phyloP scores from a whole-genome alignment of 1,284 basidiomycete species.

The Leucoagaricus sp. region DNA sequence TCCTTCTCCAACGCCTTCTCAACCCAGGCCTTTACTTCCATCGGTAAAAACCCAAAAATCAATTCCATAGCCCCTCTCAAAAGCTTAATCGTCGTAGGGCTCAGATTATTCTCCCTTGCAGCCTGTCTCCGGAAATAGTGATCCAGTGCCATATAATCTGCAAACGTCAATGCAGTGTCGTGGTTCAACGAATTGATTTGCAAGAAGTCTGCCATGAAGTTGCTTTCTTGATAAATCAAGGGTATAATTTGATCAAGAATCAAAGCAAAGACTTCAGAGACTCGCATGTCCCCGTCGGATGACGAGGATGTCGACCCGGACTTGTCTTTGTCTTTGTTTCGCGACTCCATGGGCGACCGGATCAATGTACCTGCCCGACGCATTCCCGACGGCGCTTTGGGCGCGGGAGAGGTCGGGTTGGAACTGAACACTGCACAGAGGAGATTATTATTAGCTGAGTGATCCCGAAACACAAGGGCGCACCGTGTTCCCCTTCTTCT shows the following conservation, averaged over 20 bases:
- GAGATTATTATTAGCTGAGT: slow-evolving; percentile 6
- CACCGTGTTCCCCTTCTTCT: slow-evolving; percentile 72
- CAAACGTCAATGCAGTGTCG: slow-evolving; percentile 88
- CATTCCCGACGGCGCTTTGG: slow-evolving; percentile 57
- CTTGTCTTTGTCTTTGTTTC: slow-evolving; percentile 64
- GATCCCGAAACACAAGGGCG: slow-evolving; percentile 17
- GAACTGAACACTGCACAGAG: slow-evolving; percentile 52
- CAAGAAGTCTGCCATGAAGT: slow-evolving; percentile 90
- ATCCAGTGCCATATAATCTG: slow-evolving; percentile 94
- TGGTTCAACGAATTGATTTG: slow-evolving; percentile 63
- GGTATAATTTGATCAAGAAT: slow-evolving; percentile 80
- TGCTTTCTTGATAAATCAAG: slow-evolving; percentile 80
- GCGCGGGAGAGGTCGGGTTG: slow-evolving; percentile 39
- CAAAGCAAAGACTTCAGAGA: slow-evolving; percentile 67
- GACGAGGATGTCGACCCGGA: slow-evolving; percentile 14
- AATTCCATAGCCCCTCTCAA: slow-evolving; percentile 89
- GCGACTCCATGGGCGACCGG: slow-evolving; percentile 64
- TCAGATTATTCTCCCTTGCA: slow-evolving; percentile 67
- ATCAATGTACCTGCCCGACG: slow-evolving; percentile 78
- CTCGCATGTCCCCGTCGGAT: slow-evolving; percentile 10
- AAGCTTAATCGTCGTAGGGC: slow-evolving; percentile 74
- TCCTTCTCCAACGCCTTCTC: slow-evolving; percentile 80
- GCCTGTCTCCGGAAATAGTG: slow-evolving; percentile 94
- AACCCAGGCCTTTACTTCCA: slow-evolving; percentile 84
- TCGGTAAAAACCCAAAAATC: slow-evolving; percentile 91